These are phyloP conservation scores for Populus hybrid DNA, from an alignment of 441 rosid species.

Conservation along the genomic window DNA sequence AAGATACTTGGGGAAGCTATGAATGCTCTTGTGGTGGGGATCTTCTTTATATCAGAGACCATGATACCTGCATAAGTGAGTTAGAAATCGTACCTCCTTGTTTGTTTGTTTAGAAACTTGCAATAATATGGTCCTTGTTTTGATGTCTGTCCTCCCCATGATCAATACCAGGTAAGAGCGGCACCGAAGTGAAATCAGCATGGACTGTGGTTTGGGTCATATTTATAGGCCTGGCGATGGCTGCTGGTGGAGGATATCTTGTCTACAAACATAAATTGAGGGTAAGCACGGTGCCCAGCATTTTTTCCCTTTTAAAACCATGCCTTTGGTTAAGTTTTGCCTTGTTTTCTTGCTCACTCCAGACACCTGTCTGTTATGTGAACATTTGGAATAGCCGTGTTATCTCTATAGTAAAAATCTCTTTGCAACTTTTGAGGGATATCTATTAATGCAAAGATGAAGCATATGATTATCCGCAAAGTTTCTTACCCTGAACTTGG, in stretches of 20 bases:
- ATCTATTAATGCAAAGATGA: not conserved
- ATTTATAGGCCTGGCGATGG: constrained; percentile 76
- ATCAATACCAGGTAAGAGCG: constrained; percentile 55
- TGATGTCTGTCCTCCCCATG: constrained; percentile 9
- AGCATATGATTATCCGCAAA: not conserved
- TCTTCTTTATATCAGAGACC: constrained; percentile 89
- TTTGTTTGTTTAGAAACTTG: not conserved
- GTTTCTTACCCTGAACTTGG: not conserved
- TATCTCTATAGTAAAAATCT: not conserved
- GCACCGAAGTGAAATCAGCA: constrained; percentile 62
- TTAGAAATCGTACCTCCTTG: constrained; percentile 8
- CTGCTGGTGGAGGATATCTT: constrained; percentile 80
- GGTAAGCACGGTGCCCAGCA: constrained; percentile 42
- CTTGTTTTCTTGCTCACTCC: not conserved
- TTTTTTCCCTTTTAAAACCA: not conserved
- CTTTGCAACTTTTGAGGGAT: not conserved
- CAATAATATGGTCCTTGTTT: constrained; percentile 7
- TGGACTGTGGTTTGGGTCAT: constrained; percentile 91
- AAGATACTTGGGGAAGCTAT: constrained; percentile 23
- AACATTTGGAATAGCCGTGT: no score
- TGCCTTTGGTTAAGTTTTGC: not conserved
- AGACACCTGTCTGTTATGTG: not conserved
- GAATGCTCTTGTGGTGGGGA: constrained; percentile 86
- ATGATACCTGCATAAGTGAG: constrained; percentile 95
- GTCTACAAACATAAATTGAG: constrained; percentile 89